These are phyloP conservation scores for Byssothecium circinans DNA, from an alignment of 2,329 filamentous ascomycete genomes.

Conservation along the genomic window DNA sequence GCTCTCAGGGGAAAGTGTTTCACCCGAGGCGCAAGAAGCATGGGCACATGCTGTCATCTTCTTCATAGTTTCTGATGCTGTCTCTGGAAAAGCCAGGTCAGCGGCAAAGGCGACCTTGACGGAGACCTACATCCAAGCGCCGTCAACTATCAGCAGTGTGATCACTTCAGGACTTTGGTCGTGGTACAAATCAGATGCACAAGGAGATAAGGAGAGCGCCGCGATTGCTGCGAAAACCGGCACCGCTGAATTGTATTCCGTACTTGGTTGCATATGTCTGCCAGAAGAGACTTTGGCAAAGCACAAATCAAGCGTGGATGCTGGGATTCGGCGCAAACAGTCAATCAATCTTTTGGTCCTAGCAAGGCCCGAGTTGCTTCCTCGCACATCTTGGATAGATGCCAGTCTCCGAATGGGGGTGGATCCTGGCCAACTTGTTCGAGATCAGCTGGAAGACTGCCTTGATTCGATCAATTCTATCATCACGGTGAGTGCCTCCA, in stretches of 20 bases:
- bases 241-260: conserved; percentile 63
- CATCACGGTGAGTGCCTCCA: conserved; percentile 55
- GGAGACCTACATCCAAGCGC: conserved; percentile 63
- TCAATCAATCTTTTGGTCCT: conserved; percentile 78
- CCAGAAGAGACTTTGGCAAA: conserved; percentile 54
- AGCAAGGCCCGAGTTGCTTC: conserved; percentile 75
- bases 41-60: conserved; percentile 91
- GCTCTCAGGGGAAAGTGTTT: conserved; percentile 53
- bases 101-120: conserved; percentile 65
- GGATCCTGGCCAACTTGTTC: conserved; percentile 79
- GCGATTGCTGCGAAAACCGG: conserved; percentile 67
- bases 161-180: conserved; percentile 77
- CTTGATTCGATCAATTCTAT: conserved; percentile 66
- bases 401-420: conserved; percentile 76
- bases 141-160: conserved; percentile 61
- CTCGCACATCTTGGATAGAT: conserved; percentile 84
- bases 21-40: conserved; percentile 57
- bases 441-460: conserved; percentile 63
- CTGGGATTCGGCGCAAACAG: conserved; percentile 64
- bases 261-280: conserved; percentile 65
- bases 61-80: conserved; percentile 64
- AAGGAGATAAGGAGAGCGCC: conserved; percentile 76
- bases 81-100: conserved; percentile 65
- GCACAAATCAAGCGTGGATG: conserved; percentile 48
- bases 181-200: conserved; percentile 70